phyloP scores from a whole-genome alignment of 441 rosid species.

The Jatropha podagrica region DNA sequence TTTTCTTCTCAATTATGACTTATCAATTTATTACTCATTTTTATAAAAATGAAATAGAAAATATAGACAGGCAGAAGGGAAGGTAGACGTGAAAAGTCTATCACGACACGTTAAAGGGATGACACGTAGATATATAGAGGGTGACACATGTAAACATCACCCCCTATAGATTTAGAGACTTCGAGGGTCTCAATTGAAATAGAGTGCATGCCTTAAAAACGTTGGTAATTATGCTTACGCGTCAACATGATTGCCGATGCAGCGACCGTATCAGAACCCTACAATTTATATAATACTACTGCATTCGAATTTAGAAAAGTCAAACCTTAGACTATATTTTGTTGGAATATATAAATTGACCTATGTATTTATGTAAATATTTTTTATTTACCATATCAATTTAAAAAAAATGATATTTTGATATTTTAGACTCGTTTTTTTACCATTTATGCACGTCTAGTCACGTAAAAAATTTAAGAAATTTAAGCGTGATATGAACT shows the following conservation, averaged over 20 bases:
- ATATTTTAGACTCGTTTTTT: no score
- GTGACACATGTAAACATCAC: conserved; percentile 31
- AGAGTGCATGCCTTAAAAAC: conserved; percentile 35
- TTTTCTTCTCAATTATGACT: no score
- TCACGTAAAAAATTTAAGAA: no score
- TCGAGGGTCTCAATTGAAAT: conserved; percentile 20
- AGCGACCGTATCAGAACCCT: conserved; percentile 32
- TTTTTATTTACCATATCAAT: no score
- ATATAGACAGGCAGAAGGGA: no score
- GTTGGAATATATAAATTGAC: no score
- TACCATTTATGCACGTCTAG: no score
- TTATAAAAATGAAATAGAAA: no score
- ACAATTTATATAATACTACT: neutral
- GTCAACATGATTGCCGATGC: conserved; percentile 34
- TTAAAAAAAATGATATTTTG: no score
- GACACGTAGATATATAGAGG: neutral
- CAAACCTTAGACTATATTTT: conserved; percentile 7
- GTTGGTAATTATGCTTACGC: conserved; percentile 17
- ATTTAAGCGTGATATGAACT: no score
- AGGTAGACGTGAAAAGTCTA: conserved; percentile 17
- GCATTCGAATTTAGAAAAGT: neutral
- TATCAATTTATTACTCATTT: no score
- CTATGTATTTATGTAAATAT: no score
- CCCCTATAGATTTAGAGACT: neutral
- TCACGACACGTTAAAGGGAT: conserved; percentile 37